Evolutionary conservation across 2,329 filamentous ascomycete species (phyloP), one percentile per base, ranked within the genome.

Genomic region (Venturia asperata): DNA sequence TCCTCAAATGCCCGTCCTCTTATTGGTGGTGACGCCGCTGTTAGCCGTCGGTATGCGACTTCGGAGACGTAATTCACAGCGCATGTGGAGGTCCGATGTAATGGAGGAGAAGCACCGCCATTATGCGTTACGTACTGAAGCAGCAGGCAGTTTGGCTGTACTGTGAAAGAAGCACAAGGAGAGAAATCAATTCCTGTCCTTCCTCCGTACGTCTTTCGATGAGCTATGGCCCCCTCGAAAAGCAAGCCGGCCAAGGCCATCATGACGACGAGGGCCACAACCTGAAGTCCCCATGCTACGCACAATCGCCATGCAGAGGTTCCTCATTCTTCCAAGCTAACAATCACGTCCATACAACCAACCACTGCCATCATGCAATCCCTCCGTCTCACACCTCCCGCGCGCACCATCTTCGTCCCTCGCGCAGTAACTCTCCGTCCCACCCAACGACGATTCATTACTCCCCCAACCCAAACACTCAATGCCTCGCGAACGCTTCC

Each of bases 401-500:
- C 30, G 6, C 52, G 52, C 52, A 27, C 52, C 52, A 11, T 58
- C 52, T 58, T 37, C 52, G 17, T 37, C 27, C 27, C 52, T 58
- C 52, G 52, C 24, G 15, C 17, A 37, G 17, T 27, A 58, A 10
- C 70, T 71, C 69, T 70, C 73, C 30, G 68, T 74, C 56, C 71
- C 72, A 52, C 75, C 75, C 6, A 17, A 61, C 10, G 60, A 43
- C 37, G 39, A 21, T 49, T 55, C 63, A 34, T 58, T 21, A 49
- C 64, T 30, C 60, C 63, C 34, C 65, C 65, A 7, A 61, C 37
- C 2, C 90, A 92, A 73, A 85, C 80, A 68, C 82, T 97, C 66
- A 85, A 83, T 63, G 92, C 91, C 13, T 82, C 83, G 24, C 89
- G 91, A 67, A 88, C 83, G 4, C 87, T 97, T 17, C 89, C 90